phyloP scores from a whole-genome alignment of 441 rosid genomes.

The Erodium moschatum region DNA sequence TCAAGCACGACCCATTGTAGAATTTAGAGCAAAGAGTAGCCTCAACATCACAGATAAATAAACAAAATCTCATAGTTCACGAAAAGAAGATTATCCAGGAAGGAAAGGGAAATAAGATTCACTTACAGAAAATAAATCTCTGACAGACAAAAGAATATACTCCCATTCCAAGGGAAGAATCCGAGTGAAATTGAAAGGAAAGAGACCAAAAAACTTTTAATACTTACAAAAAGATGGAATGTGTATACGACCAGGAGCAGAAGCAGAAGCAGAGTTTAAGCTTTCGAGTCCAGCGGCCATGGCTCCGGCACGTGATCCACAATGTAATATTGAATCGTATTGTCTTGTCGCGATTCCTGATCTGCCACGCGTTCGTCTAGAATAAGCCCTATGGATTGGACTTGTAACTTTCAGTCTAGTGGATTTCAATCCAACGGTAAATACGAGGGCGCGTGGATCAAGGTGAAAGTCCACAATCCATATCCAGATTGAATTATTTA shows the following conservation, averaged over 20 bases:
- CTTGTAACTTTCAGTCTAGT: not conserved
- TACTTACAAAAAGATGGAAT: not conserved
- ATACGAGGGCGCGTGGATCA: not conserved
- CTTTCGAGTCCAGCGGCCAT: not conserved
- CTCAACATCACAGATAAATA: not conserved
- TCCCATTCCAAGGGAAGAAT: not conserved
- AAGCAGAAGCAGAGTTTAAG: not conserved
- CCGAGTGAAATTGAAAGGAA: not conserved
- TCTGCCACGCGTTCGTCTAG: not conserved
- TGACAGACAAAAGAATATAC: not conserved
- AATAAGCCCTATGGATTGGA: not conserved
- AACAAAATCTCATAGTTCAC: not conserved
- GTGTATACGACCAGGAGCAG: not conserved
- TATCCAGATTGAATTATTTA: not conserved
- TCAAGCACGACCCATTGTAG: not conserved
- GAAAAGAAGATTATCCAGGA: no score
- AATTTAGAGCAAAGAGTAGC: not conserved
- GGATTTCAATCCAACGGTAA: not conserved
- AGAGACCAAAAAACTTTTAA: not conserved
- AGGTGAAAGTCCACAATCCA: not conserved
- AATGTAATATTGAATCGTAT: not conserved
- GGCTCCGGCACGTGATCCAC: slow-evolving; percentile 4
- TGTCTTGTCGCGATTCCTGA: not conserved
- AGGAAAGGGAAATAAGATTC: not conserved
- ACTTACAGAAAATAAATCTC: slow-evolving; percentile 1